Conservation (phyloP, 805 yeast genomes). For the Monosporozyma siamensis region DNA sequence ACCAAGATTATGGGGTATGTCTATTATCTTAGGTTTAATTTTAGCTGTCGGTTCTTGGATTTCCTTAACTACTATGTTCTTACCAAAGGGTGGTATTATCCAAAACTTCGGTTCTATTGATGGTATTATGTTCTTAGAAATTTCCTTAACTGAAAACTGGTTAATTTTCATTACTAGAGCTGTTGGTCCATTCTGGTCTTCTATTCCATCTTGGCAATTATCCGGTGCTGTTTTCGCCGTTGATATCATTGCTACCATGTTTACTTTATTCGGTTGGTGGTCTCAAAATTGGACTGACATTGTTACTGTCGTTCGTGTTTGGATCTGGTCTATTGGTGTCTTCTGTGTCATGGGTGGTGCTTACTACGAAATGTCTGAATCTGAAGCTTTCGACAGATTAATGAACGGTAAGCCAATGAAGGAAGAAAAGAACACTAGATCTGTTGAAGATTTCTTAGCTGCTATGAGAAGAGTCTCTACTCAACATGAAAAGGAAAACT, state of each 20-base stretch:
- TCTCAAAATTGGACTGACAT: slow-evolving; percentile 95
- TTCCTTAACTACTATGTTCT: slow-evolving; percentile 87
- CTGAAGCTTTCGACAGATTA: slow-evolving; percentile 70
- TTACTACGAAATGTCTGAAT: slow-evolving; percentile 83
- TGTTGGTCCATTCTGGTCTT: slow-evolving; percentile 97
- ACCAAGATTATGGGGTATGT: slow-evolving; percentile 97
- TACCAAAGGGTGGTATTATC: slow-evolving; percentile 84
- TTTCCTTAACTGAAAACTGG: slow-evolving; percentile 95
- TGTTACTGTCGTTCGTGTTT: slow-evolving; percentile 87
- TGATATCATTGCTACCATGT: slow-evolving; percentile 86
- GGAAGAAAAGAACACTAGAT: slow-evolving; percentile 50
- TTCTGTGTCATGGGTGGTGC: slow-evolving; percentile 96
- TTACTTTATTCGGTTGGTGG: slow-evolving; percentile 95
- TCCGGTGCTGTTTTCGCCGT: slow-evolving; percentile 87
- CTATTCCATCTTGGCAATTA: slow-evolving; percentile 93
- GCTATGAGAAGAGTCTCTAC: slow-evolving; percentile 86
- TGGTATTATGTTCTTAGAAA: slow-evolving; percentile 89
- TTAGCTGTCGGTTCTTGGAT: slow-evolving; percentile 93
- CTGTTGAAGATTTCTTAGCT: slow-evolving; percentile 74
- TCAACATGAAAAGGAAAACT: slow-evolving; percentile 75
- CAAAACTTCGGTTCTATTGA: slow-evolving; percentile 93
- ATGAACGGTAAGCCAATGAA: slow-evolving; percentile 71
- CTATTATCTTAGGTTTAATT: slow-evolving; percentile 73
- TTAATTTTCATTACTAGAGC: slow-evolving; percentile 94
- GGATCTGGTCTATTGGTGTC: slow-evolving; percentile 94